phyloP scores from a whole-genome alignment of 169 alveolate species.

The Eimeria tenella region DNA sequence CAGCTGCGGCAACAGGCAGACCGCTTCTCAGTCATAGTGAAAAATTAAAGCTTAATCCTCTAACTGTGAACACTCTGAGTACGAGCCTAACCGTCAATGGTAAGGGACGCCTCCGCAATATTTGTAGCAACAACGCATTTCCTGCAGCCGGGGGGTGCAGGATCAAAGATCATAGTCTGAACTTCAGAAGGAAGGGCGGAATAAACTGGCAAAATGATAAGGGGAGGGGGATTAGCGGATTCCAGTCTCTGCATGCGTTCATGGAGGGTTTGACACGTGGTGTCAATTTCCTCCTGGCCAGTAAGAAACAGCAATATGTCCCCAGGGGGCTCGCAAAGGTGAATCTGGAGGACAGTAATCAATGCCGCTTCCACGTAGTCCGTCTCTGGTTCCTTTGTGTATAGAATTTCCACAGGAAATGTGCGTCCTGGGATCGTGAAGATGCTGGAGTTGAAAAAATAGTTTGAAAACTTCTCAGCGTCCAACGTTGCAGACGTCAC shows the following conservation, averaged over 20 bases:
- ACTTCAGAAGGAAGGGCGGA: conserved; percentile 98
- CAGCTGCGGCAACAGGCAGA: neutral
- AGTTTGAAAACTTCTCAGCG: conserved; percentile 98
- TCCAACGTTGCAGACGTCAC: conserved; percentile 99
- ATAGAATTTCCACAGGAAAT: conserved; percentile 97
- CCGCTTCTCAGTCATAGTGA: no score
- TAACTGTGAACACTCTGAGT: neutral
- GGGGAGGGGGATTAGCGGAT: conserved; percentile 96
- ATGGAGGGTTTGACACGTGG: conserved; percentile 97
- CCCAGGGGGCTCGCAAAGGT: conserved; percentile 98
- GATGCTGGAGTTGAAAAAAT: conserved; percentile 97
- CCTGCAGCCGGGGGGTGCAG: conserved; percentile 98
- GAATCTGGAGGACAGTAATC: conserved; percentile 97
- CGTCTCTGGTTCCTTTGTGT: conserved; percentile 98
- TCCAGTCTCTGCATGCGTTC: conserved; percentile 94
- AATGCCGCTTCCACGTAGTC: conserved; percentile 99
- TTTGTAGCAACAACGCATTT: conserved; percentile 99
- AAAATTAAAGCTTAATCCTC: neutral
- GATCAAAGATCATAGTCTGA: conserved; percentile 98
- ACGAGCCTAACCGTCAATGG: conserved; percentile 98
- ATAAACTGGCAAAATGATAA: conserved; percentile 97
- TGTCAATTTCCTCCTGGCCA: conserved; percentile 99
- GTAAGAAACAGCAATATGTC: conserved; percentile 99
- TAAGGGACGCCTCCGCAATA: conserved; percentile 99
- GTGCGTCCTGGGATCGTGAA: conserved; percentile 99